Evolutionary conservation across 345 rosid species (phyloP), one percentile per base, ranked within the genome.

Genomic region (Diplotaxis tenuifolia): DNA sequence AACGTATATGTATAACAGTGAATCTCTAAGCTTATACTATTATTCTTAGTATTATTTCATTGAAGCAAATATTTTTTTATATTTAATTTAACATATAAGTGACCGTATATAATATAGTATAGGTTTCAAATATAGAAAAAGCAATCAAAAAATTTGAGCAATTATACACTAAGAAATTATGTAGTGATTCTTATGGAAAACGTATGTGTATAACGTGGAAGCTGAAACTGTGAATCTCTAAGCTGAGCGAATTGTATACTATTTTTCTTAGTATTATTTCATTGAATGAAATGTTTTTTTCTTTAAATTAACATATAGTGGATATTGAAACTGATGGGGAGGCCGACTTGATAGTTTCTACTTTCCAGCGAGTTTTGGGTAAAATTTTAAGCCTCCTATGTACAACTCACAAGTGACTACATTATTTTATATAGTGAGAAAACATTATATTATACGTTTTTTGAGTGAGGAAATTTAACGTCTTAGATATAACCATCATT

Each of bases 381-480:
- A 40, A 54, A 25, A 1, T n/a, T n/a, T 28, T 7, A 64, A 29
- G 56, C 31, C 62, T 9, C 62, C 52, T 23, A 52, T 23, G 7
- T 7, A 57, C 10, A 7, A 29, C 18, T 36, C 38, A 32, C 10
- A 27, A 47, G 57, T 47, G 16, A 28, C 4, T 45, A 45, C n/a
- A n/a, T n/a, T n/a, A 7, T 50, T 56, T 16, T 47, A 1, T 10
- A 8, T 25, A 53, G 53, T 16, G 62, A 22, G 53, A 15, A 62
- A 52, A 64, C 55, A 64, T 57, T 57, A 49, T 22, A 47, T 19
- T 31, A 76, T 56, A 55, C 28, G 54, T 63, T 16, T 40, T 45
- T 57, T 31, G 54, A 49, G 65, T 66, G 62, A 36, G 67, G n/a
- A 9, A 32, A 32, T 45, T 56, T 56, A 23, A 71, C 72, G 71